phyloP scores from a whole-genome alignment of 169 alveolate genomes.

The Ichthyophthirius multifiliis region DNA sequence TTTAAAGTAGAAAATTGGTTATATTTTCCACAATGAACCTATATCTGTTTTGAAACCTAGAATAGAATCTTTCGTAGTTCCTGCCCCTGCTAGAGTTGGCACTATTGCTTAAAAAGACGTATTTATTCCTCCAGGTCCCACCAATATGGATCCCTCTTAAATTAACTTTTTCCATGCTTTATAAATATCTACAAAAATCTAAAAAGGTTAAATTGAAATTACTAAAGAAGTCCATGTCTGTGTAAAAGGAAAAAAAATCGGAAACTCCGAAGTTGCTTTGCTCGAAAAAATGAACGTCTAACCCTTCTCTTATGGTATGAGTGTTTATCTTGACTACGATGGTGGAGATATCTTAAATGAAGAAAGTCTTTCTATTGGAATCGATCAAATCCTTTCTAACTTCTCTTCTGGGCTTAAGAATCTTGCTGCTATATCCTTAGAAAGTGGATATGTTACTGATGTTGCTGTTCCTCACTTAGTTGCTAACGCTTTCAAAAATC shows the following conservation, averaged over 20 bases:
- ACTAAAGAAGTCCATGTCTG: conserved; percentile 93
- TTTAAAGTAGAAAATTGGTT: conserved; percentile 94
- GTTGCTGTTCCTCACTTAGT: conserved; percentile 95
- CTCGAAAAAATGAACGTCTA: conserved; percentile 95
- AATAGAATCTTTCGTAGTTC: conserved; percentile 90
- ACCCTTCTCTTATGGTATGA: conserved; percentile 97
- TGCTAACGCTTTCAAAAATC: conserved; percentile 95
- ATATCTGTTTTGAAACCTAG: conserved; percentile 91
- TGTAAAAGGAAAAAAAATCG: conserved; percentile 94
- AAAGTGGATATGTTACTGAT: conserved; percentile 92
- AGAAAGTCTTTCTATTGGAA: conserved; percentile 93
- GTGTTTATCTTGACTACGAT: conserved; percentile 92
- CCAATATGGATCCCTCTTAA: conserved; percentile 99
- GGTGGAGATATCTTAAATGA: conserved; percentile 94
- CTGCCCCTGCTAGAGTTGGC: conserved; percentile 99
- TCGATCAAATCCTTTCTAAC: conserved; percentile 87
- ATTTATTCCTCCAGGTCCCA: conserved; percentile 98
- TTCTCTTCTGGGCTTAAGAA: conserved; percentile 88
- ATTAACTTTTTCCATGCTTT: conserved; percentile 99
- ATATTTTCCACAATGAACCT: conserved; percentile 95
- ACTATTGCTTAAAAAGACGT: conserved; percentile 97
- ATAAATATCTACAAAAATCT: conserved; percentile 98
- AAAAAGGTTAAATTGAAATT: conserved; percentile 97
- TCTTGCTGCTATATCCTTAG: conserved; percentile 94
- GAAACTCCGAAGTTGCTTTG: conserved; percentile 96